Conservation (phyloP, 2,329 filamentous ascomycete species). For the Botryosphaeria dothidea region DNA sequence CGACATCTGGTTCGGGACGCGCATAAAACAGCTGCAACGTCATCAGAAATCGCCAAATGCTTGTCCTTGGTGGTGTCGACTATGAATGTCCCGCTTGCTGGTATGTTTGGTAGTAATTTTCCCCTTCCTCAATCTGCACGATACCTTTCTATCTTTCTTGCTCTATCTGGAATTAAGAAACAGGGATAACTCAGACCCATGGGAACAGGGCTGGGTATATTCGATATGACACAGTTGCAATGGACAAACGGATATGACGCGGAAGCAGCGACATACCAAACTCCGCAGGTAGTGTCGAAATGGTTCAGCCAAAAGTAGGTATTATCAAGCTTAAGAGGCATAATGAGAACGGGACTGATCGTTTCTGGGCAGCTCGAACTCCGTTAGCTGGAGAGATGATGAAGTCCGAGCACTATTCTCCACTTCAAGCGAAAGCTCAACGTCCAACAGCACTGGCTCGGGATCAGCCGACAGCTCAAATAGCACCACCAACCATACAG, state of each 20-base stretch:
- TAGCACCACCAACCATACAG: neutral
- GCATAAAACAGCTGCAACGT: constrained; percentile 2
- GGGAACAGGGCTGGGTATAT: neutral
- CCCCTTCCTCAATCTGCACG: neutral
- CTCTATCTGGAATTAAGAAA: neutral
- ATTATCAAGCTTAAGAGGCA: no score
- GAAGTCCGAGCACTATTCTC: neutral
- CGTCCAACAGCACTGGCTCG: neutral
- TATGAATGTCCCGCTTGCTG: no score
- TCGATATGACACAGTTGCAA: neutral
- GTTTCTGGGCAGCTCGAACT: neutral
- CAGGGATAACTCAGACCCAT: neutral
- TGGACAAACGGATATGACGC: neutral
- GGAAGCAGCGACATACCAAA: neutral
- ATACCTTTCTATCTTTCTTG: neutral
- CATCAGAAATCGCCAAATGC: constrained; percentile 3
- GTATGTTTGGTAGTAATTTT: no score
- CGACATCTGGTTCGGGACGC: neutral
- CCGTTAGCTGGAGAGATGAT: neutral
- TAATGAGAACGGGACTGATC: no score
- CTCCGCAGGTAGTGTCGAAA: neutral
- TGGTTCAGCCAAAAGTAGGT: constrained; percentile 4
- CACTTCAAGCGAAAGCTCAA: neutral
- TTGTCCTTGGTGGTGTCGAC: neutral
- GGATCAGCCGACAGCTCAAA: neutral